Evolutionary conservation across 306 rosid species (phyloP).

Genomic region (Casuarina glauca): DNA sequence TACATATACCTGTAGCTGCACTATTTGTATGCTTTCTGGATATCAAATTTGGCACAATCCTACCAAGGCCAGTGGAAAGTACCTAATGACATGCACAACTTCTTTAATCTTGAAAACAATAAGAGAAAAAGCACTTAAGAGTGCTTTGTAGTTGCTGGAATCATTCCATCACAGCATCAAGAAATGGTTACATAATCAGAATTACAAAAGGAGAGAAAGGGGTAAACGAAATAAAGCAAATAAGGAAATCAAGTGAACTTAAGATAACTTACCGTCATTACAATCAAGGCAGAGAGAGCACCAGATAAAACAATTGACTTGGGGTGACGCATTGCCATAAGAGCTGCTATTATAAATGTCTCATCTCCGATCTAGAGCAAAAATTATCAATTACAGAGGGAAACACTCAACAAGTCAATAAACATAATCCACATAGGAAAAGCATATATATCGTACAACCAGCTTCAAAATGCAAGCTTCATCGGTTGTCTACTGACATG

Average conservation of each 20-base stretch:
- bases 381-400: slow-evolving; percentile 27
- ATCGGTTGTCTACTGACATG: slow-evolving; percentile 7
- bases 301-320: slow-evolving; percentile 94
- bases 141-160: slow-evolving; percentile 31
- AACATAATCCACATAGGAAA: neutral
- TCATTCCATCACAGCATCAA: slow-evolving; percentile 20
- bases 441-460: slow-evolving; percentile 12
- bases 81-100: slow-evolving; percentile 58
- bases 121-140: slow-evolving; percentile 28
- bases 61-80: slow-evolving; percentile 94
- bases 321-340: slow-evolving; percentile 99
- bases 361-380: slow-evolving; percentile 91
- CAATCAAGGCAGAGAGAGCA: slow-evolving; percentile 80
- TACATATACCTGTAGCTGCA: slow-evolving; percentile 87
- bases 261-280: slow-evolving; percentile 75
- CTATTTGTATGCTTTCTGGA: slow-evolving; percentile 98
- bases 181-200: slow-evolving; percentile 29
- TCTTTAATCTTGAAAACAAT: slow-evolving; percentile 33
- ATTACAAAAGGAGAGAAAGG: slow-evolving; percentile 10
- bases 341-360: slow-evolving; percentile 97
- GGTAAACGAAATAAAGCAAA: neutral
- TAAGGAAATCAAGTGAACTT: neutral
- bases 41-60: slow-evolving; percentile 98
- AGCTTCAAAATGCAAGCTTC: slow-evolving; percentile 23
- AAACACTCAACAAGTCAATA: slow-evolving; percentile 6